Evolutionary conservation across 352 stramenopile genomes (phyloP), one percentile per base, ranked within the genome.

Genomic region (Phytopythium sindhum): DNA sequence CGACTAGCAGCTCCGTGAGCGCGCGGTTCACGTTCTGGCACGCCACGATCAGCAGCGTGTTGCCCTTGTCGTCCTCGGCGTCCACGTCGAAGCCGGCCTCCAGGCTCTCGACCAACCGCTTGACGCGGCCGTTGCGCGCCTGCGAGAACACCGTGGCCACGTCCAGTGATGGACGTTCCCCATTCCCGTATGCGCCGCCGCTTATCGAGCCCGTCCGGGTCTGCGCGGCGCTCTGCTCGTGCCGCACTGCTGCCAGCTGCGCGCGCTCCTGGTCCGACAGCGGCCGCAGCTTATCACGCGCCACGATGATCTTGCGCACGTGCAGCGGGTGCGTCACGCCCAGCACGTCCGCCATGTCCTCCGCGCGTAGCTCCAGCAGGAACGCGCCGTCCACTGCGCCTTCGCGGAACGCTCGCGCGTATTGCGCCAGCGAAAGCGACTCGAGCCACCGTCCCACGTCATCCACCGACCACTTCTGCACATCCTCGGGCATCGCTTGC

Each of bases 381-480:
- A 98, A 97, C 47, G 84, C 88, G 45, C 95, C 95, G 60, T 98
- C 95, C 56, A 98, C 90, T 2, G 84, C 84, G 8, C 80, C 93
- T 67, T 98, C 95, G 1, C 64, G 61, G 67, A 98, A 98, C 26
- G 93, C 90, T 47, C 70, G 65, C 65, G 94, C 93, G 80, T 98
- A 98, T 65, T 98, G 88, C 37, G 75, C 72, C 17, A 98, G 68
- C 11, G 86, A 87, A n/a, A 98, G 71, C 61, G 81, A 79, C 58
- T 98, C 90, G 37, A 98, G 81, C 95, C 95, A 98, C 19, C 90
- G 78, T 15, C 80, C 75, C 2, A 98, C 94, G 48, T 98, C 93
- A 56, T 97, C 84, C 28, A 98, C 89, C 11, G 65, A 93, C 91
- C 91, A 98, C 21, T 89, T 65, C 10, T 71, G 67, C 45, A 97